Evolutionary conservation across 2,329 filamentous ascomycete genomes (phyloP), one percentile per base, ranked within the genome.

Genomic region (Domatiomyces catenatus): DNA sequence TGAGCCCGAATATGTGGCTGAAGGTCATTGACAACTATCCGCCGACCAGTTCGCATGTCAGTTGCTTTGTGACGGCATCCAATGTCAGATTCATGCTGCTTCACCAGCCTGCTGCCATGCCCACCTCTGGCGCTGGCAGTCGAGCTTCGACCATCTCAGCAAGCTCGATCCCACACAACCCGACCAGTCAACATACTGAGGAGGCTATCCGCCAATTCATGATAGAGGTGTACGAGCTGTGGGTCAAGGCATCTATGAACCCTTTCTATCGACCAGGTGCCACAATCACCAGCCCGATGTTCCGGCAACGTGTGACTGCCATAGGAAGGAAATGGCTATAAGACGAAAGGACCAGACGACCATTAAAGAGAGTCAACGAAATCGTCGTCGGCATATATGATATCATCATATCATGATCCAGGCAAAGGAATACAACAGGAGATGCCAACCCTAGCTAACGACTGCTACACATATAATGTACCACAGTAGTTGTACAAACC

Each of bases 11-110:
- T 60, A 84, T 94, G 87, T 93, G 96, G 67, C 81, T 98, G 58
- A 96, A 95, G 68, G 86, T 86, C 67, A 83, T 96, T 68, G 92
- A 98, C 74, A 86, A 86, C 63, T 96, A 95, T 75, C 90, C 93
- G 1, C 69, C 69, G 10, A 69, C 68, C 69, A 89, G 92, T 69
- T 89, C 88, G 64, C 90, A 93, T 72, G 84, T 95, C 56, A 93
- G 87, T 46, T 92, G 86, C 69, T 96, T 94, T 75, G 77, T 98
- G 50, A 96, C 92, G 0, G 88, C 82, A 58, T 85, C 82, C 62
- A 94, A 94, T 67, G 82, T 88, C 60, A 90, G 94, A 58, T 96
- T 98, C 70, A 79, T 98, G 50, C 80, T 98, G 12, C 80, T 98
- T 2, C 92, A 95, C 67, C 84, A 93, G 62, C 89, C 90, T 65